Percentiles rank a stretch among this genome's conserved stretches.
Evolutionary conservation across 495 filamentous ascomycete genomes (phyloP).

Genomic region (Aspergillus funiculosus): DNA sequence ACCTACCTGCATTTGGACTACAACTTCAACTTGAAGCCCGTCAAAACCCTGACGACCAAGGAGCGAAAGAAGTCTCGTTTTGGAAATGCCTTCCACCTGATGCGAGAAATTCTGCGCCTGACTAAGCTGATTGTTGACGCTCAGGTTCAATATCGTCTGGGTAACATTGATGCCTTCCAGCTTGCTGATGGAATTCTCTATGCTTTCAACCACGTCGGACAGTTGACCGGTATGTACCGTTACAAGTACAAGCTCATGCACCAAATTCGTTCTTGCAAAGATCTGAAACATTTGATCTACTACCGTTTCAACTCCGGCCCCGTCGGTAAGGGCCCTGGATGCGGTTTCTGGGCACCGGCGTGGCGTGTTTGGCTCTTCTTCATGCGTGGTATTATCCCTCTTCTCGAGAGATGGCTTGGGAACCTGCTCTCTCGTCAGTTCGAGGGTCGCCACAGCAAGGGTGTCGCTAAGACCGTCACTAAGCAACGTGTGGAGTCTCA

Average conservation of each 20-base stretch:
- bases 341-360: conserved; percentile 98
- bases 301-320: conserved; percentile 98
- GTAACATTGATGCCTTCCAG: conserved; percentile 99
- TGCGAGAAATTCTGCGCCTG: conserved; percentile 96
- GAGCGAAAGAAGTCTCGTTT: conserved; percentile 99
- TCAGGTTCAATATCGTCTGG: conserved; percentile 95
- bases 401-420: conserved; percentile 96
- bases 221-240: conserved; percentile 98
- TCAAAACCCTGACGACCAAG: conserved; percentile 98
- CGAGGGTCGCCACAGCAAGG: conserved; percentile 97
- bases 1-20: conserved; percentile 99
- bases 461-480: conserved; percentile 97
- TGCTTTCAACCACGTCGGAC: conserved; percentile 98
- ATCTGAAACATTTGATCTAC: conserved; percentile 98
- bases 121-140: conserved; percentile 99
- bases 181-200: conserved; percentile 97
- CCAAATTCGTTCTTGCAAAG: conserved; percentile 98
- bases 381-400: conserved; percentile 96
- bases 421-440: conserved; percentile 97
- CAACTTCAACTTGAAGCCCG: conserved; percentile 99
- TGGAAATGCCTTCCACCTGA: conserved; percentile 98
- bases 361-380: conserved; percentile 99
- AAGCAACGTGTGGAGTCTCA: conserved; percentile 99
- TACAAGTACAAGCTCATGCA: conserved; percentile 99
- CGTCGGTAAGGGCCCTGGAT: conserved; percentile 96